Evolutionary conservation across 2,329 filamentous ascomycete species (phyloP), one percentile per base, ranked within the genome.

Genomic region (Cladosporium halotolerans): DNA sequence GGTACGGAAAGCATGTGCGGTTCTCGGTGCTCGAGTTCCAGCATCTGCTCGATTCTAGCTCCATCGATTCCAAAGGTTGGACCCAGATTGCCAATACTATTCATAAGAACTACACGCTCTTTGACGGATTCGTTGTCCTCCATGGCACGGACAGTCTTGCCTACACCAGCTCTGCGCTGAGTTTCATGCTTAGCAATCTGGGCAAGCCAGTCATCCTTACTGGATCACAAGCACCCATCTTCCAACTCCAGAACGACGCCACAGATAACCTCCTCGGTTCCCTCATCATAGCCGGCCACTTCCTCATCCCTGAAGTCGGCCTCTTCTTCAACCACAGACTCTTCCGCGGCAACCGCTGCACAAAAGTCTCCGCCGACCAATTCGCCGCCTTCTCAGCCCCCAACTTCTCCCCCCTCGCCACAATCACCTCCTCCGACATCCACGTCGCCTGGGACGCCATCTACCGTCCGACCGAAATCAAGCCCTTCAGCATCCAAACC

Each of bases 281-380:
- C 1, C 79, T 96, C 64, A 89, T 96, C 65, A 86, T 96, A 53
- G 91, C 91, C 3, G 89, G 89, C 33, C 93, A 93, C 56, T 95
- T 95, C 66, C 87, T 89, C 73, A 89, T 96, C 54, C 90, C 91
- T 0, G 91, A 96, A 69, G 91, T 96, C 50, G 91, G 89, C 67
- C 79, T 96, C 34, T 96, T 95, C 75, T 96, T 96, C 77, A 89
- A 93, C 71, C 88, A 95, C 73, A 89, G 85, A 60, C 80, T 96
- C 16, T 95, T 91, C 73, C 83, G 91, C 23, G 91, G 91, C 13
- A 96, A 95, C 71, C 79, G 91, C 55, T 84, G 88, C 9, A 93
- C 88, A 57, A 96, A 96, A 70, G 83, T 95, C 32, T 91, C 89
- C 11, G 88, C 90, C 5, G 88, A 87, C 55, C 83, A 88, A 51